Evolutionary conservation across 148 eudicot genomes (phyloP), one percentile per base, ranked within the genome.

Genomic region (Cornus florida): DNA sequence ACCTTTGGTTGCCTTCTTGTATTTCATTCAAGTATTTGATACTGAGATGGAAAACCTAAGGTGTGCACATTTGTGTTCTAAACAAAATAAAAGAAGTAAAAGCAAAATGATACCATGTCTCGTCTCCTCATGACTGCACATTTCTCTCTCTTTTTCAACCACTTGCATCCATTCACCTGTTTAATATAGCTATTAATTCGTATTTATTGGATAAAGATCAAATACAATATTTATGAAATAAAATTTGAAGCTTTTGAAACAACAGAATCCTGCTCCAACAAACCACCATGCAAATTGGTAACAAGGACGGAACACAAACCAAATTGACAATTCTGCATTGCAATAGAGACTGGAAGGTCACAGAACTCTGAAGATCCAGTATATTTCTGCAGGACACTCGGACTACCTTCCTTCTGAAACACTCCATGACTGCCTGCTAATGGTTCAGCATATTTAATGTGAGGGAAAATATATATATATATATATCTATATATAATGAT

Each of bases 111-210:
- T 81, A 81, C 80, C 80, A 24, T 60, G 48, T 43, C 17, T 67
- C 38, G 31, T 46, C 81, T 76, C 78, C 62, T 48, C 75, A 33
- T 72, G 73, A 43, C 48, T 43, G 48, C 9, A 6, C 48, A 43
- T 43, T 43, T 43, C 48, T 43, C 9, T 43, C 75, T 80, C 72
- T 32, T 81, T 70, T 50, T 78, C 83, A 19, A 66, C 75, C 53
- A 6, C 41, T 56, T 71, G 53, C 75, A 65, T 19, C 64, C 62
- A 78, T 60, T 75, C 72, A 72, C 76, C 84, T 87, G 84, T 71
- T 20, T 31, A 76, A 31, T 6, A 28, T 32, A 76, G 50, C 57
- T 46, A 7, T 69, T 32, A 50, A 71, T 38, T 62, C 62, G 7
- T 16, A 67, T 24, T 20, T 41, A 16, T 16, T 17, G 28, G 28